Evolutionary conservation across 768 basidiomycete genomes (phyloP).

Genomic region (Tylopilus vinaceipallidus): DNA sequence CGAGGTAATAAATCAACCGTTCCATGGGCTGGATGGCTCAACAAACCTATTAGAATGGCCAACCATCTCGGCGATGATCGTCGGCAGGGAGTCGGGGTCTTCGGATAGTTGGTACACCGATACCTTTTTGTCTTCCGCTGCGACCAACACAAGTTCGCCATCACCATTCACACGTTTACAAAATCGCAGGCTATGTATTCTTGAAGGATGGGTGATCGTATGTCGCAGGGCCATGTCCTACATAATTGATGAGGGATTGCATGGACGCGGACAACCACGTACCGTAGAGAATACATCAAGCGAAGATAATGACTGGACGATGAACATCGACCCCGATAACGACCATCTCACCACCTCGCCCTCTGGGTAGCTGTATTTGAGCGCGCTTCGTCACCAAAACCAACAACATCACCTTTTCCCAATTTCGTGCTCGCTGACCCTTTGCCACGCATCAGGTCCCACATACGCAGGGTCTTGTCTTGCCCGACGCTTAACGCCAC

Average conservation of each 20-base stretch:
- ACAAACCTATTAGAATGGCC: constrained; percentile 85
- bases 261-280: neutral
- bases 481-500: constrained; percentile 89
- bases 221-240: constrained; percentile 80
- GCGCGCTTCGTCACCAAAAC: neutral
- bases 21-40: neutral
- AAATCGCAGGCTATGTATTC: constrained; percentile 85
- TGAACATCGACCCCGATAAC: constrained; percentile 69
- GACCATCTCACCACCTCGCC: constrained; percentile 94
- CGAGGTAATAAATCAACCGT: neutral
- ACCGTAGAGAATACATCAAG: constrained; percentile 87
- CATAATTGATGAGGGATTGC: neutral
- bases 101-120: constrained; percentile 67
- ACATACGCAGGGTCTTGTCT: constrained; percentile 90
- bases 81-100: constrained; percentile 46
- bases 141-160: constrained; percentile 75
- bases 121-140: constrained; percentile 87
- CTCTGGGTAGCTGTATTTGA: constrained; percentile 46
- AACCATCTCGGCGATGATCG: constrained; percentile 63
- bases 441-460: constrained; percentile 96
- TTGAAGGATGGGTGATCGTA: constrained; percentile 71
- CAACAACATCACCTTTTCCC: constrained; percentile 63
- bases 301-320: constrained; percentile 70
- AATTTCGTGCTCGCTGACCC: constrained; percentile 87
- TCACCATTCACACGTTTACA: constrained; percentile 53